Evolutionary conservation across 139 green algal species (phyloP).

Genomic region (Micractinium sp.): DNA sequence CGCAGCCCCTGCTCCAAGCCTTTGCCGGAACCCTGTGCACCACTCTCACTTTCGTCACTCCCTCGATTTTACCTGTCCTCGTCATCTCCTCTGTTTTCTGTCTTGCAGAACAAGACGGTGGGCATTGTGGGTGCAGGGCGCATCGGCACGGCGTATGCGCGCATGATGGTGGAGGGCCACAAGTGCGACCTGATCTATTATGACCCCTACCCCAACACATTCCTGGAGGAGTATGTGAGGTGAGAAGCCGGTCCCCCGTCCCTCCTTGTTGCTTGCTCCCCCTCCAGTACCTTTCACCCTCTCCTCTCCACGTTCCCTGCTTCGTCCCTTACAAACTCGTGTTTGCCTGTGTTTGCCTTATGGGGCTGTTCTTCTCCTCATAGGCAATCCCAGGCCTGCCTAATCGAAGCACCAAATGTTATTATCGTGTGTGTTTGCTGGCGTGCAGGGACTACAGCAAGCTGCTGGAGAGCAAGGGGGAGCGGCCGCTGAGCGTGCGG

Average conservation of each 20-base stretch:
- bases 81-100: not conserved
- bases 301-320: too few relatives aligned
- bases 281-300: too few relatives aligned
- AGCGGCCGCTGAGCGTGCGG: conserved; percentile 74
- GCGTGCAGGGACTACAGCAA: conserved; percentile 73
- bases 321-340: too few relatives aligned
- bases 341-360: not conserved
- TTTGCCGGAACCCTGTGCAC: too few relatives aligned
- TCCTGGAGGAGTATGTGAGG: conserved; percentile 73
- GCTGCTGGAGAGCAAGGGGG: conserved; percentile 80
- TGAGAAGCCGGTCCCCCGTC: too few relatives aligned
- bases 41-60: not conserved
- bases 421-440: too few relatives aligned
- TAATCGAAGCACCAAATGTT: too few relatives aligned
- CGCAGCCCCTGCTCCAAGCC: not conserved
- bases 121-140: conserved; percentile 96
- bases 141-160: conserved; percentile 94
- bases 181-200: conserved; percentile 99
- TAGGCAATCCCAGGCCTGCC: too few relatives aligned
- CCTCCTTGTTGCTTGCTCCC: too few relatives aligned
- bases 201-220: conserved; percentile 90
- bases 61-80: too few relatives aligned
- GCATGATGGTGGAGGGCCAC: conserved; percentile 99
- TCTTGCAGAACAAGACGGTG: conserved; percentile 87
- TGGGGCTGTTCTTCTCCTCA: not conserved